These are phyloP conservation scores for Musa beccarii DNA, from an alignment of 176 grass and related monocot species.

Conservation along the genomic window DNA sequence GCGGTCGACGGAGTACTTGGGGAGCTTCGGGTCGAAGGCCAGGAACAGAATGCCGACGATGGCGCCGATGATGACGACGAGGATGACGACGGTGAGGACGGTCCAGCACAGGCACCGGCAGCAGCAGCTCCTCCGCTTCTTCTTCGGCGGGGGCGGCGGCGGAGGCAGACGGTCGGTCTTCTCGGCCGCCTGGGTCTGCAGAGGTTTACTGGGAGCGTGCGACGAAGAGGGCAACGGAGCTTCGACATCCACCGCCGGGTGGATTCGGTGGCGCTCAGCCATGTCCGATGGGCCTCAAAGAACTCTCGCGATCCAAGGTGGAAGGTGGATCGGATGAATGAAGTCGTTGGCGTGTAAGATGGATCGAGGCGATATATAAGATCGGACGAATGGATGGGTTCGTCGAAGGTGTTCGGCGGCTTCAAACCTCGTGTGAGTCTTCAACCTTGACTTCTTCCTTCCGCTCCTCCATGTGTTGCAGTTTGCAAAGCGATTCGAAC, in stretches of 20 bases:
- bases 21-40: background rate
- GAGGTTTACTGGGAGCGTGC: background rate
- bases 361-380: too few relatives aligned
- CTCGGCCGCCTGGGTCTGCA: background rate
- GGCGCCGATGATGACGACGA: background rate
- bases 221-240: background rate
- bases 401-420: too few relatives aligned
- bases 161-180: background rate
- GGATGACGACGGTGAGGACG: background rate
- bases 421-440: too few relatives aligned
- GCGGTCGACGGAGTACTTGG: slow-evolving; percentile 7
- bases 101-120: slow-evolving; percentile 4
- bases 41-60: background rate
- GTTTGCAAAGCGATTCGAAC: too few relatives aligned
- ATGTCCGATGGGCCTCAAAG: background rate
- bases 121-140: background rate
- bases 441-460: too few relatives aligned
- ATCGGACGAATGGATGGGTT: too few relatives aligned
- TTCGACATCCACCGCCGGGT: background rate
- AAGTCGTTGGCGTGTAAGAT: too few relatives aligned
- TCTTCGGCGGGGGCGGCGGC: background rate
- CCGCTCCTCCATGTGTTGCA: too few relatives aligned
- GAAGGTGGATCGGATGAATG: too few relatives aligned
- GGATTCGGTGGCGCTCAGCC: background rate
- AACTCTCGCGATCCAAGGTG: too few relatives aligned